These are phyloP conservation scores for Cystoisospora suis DNA, from an alignment of 169 alveolate species.

Conservation along the genomic window DNA sequence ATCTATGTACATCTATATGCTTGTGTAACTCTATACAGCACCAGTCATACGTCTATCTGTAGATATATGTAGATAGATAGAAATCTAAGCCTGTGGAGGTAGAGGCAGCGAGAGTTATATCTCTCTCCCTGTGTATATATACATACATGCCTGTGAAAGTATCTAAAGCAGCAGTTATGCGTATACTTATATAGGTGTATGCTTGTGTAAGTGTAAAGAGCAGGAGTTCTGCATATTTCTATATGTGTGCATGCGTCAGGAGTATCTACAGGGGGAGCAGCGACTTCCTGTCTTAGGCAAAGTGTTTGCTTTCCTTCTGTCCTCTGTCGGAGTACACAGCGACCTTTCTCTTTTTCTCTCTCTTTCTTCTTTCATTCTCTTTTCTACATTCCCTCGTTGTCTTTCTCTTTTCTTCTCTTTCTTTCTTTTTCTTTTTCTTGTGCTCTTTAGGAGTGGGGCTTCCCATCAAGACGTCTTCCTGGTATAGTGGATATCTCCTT, in stretches of 20 bases:
- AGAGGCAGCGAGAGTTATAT: not conserved
- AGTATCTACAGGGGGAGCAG: too few species aligned
- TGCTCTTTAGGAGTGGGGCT: constrained; percentile 38
- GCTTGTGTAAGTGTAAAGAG: not conserved
- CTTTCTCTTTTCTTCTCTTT: too few species aligned
- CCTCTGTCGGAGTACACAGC: too few species aligned
- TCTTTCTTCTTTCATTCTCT: too few species aligned
- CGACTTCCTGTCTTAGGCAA: too few species aligned
- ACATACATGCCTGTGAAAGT: not conserved
- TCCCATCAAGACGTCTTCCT: constrained; percentile 47
- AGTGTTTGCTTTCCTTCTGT: too few species aligned
- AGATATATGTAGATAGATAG: not conserved
- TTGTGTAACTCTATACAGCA: not conserved
- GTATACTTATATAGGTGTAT: not conserved
- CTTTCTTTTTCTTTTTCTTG: not conserved
- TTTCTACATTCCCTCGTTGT: too few species aligned
- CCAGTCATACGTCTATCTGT: not conserved
- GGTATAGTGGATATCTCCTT: constrained; percentile 64
- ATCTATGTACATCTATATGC: not conserved
- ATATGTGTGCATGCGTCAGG: not conserved
- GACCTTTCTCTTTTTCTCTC: too few species aligned
- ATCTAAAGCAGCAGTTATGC: not conserved
- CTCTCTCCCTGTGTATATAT: not conserved
- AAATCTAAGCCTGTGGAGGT: not conserved
- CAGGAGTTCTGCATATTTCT: not conserved